These are phyloP conservation scores for Zea mays DNA, from an alignment of 176 grass and related monocot species.

Conservation along the genomic window Zm-B73-REFERENCE-NAM-5.0 NC_050101.1:102899001-102899500, in stretches of 20 bases:
- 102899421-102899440: background rate
- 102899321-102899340: background rate
- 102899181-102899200: slow-evolving; percentile 69
- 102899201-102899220: slow-evolving; percentile 29
- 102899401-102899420: background rate
- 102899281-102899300: too few relatives aligned
- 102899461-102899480: background rate
- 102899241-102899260: background rate
- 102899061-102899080: background rate
- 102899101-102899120: background rate
- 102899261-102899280: background rate
- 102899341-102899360: background rate
- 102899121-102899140: slow-evolving; percentile 55
- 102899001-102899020: slow-evolving; percentile 61
- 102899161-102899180: slow-evolving; percentile 51
- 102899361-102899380: background rate
- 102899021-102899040: slow-evolving; percentile 90
- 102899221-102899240: background rate
- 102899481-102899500: background rate
- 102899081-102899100: background rate
- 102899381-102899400: background rate
- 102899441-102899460: background rate
- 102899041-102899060: slow-evolving; percentile 61
- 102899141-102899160: slow-evolving; percentile 97
- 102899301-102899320: too few relatives aligned